These are phyloP conservation scores for Hypoxylon perforatum DNA, from an alignment of 495 filamentous ascomycete species.

Conservation along the genomic window DNA sequence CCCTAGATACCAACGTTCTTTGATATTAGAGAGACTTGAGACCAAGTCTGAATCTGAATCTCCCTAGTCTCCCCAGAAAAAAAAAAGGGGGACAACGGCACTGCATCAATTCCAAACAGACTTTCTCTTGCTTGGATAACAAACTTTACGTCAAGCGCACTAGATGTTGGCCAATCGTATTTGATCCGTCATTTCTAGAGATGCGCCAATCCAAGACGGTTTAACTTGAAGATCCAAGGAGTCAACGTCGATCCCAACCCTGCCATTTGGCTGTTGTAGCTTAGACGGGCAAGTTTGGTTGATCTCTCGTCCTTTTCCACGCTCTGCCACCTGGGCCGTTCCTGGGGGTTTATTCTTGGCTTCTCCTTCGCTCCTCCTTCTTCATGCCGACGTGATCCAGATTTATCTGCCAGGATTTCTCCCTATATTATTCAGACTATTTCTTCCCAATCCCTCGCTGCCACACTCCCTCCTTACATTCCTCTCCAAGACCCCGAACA, in stretches of 20 bases:
- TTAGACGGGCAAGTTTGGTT: slow-evolving; percentile 32
- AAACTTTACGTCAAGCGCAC: slow-evolving; percentile 31
- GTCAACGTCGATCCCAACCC: slow-evolving; percentile 42
- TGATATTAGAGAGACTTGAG: not conserved
- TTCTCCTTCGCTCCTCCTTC: not conserved
- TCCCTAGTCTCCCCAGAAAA: slow-evolving; percentile 17
- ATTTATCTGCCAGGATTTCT: slow-evolving; percentile 14
- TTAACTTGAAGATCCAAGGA: slow-evolving; percentile 39
- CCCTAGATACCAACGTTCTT: not conserved
- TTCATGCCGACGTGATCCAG: slow-evolving; percentile 29
- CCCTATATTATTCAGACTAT: slow-evolving; percentile 21
- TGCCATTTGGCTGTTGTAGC: slow-evolving; percentile 31
- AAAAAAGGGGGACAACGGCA: slow-evolving; percentile 24
- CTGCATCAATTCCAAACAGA: slow-evolving; percentile 32
- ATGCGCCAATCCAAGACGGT: slow-evolving; percentile 38
- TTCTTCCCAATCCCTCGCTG: slow-evolving; percentile 25
- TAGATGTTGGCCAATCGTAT: slow-evolving; percentile 43
- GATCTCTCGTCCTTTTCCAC: slow-evolving; percentile 25
- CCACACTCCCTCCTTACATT: slow-evolving; percentile 11
- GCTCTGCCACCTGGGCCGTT: slow-evolving; percentile 5
- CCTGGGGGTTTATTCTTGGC: slow-evolving; percentile 21
- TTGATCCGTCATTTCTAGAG: slow-evolving; percentile 20
- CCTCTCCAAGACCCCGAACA: slow-evolving; percentile 8
- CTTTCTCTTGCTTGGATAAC: slow-evolving; percentile 39
- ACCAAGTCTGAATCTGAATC: slow-evolving; percentile 18